Conservation (phyloP, 352 stramenopile genomes). For the Globisporangium splendens region DNA sequence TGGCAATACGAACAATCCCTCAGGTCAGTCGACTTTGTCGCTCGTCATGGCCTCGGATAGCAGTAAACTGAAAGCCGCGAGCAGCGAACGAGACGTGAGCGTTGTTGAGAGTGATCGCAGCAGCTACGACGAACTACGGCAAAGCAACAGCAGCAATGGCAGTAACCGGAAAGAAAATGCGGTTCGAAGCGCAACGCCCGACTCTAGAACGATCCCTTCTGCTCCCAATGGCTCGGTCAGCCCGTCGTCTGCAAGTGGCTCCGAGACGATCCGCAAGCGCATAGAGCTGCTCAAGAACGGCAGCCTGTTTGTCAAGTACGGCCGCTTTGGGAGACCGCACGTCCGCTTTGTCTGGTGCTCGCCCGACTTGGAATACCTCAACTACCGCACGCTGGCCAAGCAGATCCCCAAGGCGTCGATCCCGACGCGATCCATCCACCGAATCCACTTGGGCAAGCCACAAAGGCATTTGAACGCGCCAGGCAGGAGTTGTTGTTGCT, state of each 20-base stretch:
- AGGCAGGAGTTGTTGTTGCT: constrained; percentile 23
- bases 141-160: not conserved
- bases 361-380: constrained; percentile 64
- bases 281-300: constrained; percentile 73
- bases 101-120: constrained; percentile 4
- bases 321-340: constrained; percentile 67
- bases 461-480: constrained; percentile 60
- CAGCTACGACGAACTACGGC: constrained; percentile 1
- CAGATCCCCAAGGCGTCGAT: constrained; percentile 51
- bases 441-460: constrained; percentile 43
- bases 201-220: too few relatives aligned
- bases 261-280: constrained; percentile 56
- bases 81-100: not conserved
- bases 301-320: constrained; percentile 79
- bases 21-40: too few relatives aligned
- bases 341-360: constrained; percentile 83
- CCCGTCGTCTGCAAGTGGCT: constrained; percentile 21
- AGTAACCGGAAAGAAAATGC: constrained; percentile 9
- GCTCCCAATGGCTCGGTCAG: too few relatives aligned
- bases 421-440: constrained; percentile 41
- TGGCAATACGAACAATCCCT: not conserved
- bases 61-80: not conserved
- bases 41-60: too few relatives aligned
- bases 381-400: constrained; percentile 61
- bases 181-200: constrained; percentile 1